Conservation (phyloP, 129 eudicot species). For the Pittosporum tobira region DNA sequence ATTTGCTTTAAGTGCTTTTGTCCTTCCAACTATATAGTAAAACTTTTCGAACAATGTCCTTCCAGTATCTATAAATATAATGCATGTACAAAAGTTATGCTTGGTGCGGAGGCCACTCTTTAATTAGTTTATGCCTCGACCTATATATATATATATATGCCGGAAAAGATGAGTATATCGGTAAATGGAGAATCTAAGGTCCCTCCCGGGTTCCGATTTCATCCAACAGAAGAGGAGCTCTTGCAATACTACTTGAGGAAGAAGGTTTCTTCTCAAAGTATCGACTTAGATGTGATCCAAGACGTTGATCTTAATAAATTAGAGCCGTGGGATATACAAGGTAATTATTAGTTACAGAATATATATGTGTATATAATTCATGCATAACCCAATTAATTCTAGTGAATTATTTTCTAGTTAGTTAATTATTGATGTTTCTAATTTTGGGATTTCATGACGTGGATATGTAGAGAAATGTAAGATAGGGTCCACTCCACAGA, state of each 20-base stretch:
- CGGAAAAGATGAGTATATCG: slow-evolving; percentile 34
- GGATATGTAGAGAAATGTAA: slow-evolving; percentile 44
- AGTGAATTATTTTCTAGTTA: background rate
- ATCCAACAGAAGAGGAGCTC: slow-evolving; percentile 70
- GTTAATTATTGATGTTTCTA: background rate
- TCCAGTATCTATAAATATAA: too few relatives aligned
- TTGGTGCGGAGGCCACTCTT: too few relatives aligned
- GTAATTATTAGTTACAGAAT: slow-evolving; percentile 18
- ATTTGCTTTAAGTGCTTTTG: background rate
- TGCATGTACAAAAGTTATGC: too few relatives aligned
- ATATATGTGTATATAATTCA: background rate
- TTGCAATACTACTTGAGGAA: slow-evolving; percentile 53
- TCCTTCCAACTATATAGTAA: too few relatives aligned
- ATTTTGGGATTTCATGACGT: slow-evolving; percentile 6
- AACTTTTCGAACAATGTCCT: too few relatives aligned
- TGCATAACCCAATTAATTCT: background rate
- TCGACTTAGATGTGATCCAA: slow-evolving; percentile 72
- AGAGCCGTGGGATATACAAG: slow-evolving; percentile 91
- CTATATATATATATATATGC: background rate
- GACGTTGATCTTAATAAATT: slow-evolving; percentile 85
- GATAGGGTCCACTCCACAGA: slow-evolving; percentile 71
- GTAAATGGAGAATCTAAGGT: slow-evolving; percentile 57
- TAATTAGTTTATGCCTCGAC: background rate
- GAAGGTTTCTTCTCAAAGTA: slow-evolving; percentile 44
- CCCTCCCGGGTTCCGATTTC: slow-evolving; percentile 68